phyloP scores from a whole-genome alignment of 306 rosid species.

The Carpinus viminea region DNA sequence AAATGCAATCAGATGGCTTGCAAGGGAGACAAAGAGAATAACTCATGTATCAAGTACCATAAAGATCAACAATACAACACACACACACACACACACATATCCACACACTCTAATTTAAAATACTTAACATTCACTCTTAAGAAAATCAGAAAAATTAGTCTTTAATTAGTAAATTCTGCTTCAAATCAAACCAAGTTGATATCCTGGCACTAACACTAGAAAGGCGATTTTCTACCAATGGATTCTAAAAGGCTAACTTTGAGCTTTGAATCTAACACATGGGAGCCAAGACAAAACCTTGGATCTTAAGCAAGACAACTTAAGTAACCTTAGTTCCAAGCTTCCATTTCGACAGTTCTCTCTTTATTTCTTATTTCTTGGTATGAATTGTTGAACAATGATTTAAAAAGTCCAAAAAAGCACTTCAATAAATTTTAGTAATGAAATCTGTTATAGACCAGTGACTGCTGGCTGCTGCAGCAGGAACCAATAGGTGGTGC shows the following conservation, averaged over 20 bases:
- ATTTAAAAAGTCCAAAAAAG: neutral
- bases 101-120: neutral
- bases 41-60: neutral
- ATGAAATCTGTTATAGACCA: neutral
- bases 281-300: neutral
- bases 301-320: neutral
- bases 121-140: neutral
- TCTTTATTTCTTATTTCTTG: neutral
- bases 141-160: neutral
- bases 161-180: neutral
- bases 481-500: neutral
- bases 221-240: neutral
- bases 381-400: neutral
- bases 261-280: conserved; percentile 4
- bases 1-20: conserved; percentile 3
- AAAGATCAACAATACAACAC: neutral
- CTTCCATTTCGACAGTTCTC: neutral
- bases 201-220: neutral
- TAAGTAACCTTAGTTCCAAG: neutral
- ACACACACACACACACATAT: neutral
- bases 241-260: neutral
- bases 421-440: neutral
- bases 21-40: conserved; percentile 7
- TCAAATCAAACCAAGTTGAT: neutral
- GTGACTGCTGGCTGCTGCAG: neutral